phyloP scores from a whole-genome alignment of 305 asterid genomes.

The Fraxinus velutina region DNA sequence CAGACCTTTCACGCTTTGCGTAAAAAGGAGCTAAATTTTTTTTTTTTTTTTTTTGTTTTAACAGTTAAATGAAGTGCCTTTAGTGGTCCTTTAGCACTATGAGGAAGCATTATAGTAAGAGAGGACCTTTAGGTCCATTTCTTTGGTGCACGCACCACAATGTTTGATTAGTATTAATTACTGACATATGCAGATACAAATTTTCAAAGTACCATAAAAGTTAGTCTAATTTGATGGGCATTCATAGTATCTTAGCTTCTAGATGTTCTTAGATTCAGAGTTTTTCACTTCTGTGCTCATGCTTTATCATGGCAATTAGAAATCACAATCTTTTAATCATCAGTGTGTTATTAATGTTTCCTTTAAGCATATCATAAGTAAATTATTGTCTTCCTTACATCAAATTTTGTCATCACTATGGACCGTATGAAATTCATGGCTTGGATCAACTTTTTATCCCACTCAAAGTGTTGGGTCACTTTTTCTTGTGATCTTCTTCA shows the following conservation, averaged over 20 bases:
- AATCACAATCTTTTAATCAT: background rate
- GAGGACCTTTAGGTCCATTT: conserved; percentile 15
- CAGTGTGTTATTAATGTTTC: background rate
- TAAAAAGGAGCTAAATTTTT: background rate
- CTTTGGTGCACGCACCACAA: conserved; percentile 15
- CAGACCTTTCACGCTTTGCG: background rate
- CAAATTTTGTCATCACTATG: background rate
- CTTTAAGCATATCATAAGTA: background rate
- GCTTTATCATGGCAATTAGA: background rate
- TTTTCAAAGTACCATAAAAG: background rate
- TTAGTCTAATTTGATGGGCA: background rate
- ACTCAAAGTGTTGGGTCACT: conserved; percentile 10
- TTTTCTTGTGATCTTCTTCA: background rate
- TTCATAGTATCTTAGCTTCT: background rate
- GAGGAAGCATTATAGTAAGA: conserved; percentile 11
- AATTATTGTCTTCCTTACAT: background rate
- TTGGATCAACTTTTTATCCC: conserved; percentile 15
- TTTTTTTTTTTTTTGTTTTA: background rate
- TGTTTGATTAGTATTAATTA: background rate
- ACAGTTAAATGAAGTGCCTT: background rate
- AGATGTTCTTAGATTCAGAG: background rate
- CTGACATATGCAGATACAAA: background rate
- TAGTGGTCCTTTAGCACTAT: conserved; percentile 16
- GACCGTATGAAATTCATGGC: conserved; percentile 15
- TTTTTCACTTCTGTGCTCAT: background rate